Base-by-base conservation (phyloP, 768 basidiomycete genomes). In the Ramaria sp. region DNA sequence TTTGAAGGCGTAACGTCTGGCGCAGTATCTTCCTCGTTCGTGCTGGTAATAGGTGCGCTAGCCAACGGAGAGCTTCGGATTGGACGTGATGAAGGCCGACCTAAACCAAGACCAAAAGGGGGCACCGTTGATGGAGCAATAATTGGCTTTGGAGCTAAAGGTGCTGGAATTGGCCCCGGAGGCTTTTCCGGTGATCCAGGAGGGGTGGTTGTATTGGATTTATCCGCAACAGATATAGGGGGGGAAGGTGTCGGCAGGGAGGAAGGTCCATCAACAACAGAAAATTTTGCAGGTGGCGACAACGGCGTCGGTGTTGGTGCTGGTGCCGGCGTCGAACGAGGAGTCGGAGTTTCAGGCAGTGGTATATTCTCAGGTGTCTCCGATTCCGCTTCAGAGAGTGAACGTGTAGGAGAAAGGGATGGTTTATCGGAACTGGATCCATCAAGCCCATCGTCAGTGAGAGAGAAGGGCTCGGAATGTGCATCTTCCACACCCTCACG, bases 1-100 rank as follows among this genome's bases (percentile, higher is more conserved):
- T 54, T 41, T 1, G 59, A 38, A 33, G 27, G 51, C 20, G 43
- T 37, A 19, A 39, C 12, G 33, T n/a, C 42, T 17, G 42, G 49
- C 37, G 61, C 53, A 37, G 69, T 67, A 17, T 68, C 68, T 11
- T 72, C 73, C 34, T 76, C 75, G 12, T 71, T 72, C 9, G 78
- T 78, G 77, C 77, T 58, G 24, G 61, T 60, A 73, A 78, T 55
- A 71, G 71, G 53, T 5, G 75, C 72, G 57, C 68, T 80, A 4
- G 88, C 83, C 50, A 90, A 71, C 1, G 88, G 88, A 3, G 88
- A 89, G 61, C 88, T 90, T n/a, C 85, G 80, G 3, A 75, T 68
- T 0, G 87, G 87, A 7, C 83, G 78, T 7, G 85, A 77, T 48
- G 77, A 82, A 1, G 81, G 81, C 39, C 84, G 33, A 53, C 54